These are phyloP conservation scores for Phaffia tasmanica DNA, from an alignment of 768 basidiomycete genomes.

Conservation along the genomic window DNA sequence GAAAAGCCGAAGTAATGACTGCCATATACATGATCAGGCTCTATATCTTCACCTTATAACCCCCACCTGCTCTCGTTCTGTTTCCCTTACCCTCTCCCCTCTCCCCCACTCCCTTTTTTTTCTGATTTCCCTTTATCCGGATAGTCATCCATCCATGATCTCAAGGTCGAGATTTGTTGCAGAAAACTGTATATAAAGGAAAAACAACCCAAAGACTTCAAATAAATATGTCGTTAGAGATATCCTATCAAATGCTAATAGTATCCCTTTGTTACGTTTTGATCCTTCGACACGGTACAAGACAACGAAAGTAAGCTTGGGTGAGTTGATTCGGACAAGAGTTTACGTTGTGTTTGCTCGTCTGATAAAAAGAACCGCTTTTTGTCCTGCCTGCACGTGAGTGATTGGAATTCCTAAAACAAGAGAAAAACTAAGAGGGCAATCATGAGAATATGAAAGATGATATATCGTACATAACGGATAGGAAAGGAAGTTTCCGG, in stretches of 20 bases:
- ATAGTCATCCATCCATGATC: neutral
- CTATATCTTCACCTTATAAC: neutral
- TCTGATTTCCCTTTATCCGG: neutral
- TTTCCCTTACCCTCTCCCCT: neutral
- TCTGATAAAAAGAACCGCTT: too few species aligned
- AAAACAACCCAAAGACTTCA: neutral
- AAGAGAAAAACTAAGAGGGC: neutral
- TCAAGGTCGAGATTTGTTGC: too few species aligned
- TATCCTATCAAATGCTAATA: too few species aligned
- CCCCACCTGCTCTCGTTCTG: neutral
- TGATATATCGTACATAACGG: constrained; percentile 1
- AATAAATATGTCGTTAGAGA: too few species aligned
- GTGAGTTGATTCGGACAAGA: too few species aligned
- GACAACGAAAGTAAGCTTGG: too few species aligned
- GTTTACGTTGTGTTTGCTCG: too few species aligned
- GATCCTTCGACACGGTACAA: too few species aligned
- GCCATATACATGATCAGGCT: neutral
- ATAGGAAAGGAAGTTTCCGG: constrained; percentile 32
- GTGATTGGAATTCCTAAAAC: too few species aligned
- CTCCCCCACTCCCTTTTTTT: neutral
- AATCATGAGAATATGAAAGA: neutral
- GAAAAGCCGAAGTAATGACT: neutral
- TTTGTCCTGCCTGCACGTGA: too few species aligned
- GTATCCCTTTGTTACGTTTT: too few species aligned
- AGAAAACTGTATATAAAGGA: too few species aligned